Evolutionary conservation across 768 basidiomycete genomes (phyloP).

Genomic region (Tulasnella sp.): DNA sequence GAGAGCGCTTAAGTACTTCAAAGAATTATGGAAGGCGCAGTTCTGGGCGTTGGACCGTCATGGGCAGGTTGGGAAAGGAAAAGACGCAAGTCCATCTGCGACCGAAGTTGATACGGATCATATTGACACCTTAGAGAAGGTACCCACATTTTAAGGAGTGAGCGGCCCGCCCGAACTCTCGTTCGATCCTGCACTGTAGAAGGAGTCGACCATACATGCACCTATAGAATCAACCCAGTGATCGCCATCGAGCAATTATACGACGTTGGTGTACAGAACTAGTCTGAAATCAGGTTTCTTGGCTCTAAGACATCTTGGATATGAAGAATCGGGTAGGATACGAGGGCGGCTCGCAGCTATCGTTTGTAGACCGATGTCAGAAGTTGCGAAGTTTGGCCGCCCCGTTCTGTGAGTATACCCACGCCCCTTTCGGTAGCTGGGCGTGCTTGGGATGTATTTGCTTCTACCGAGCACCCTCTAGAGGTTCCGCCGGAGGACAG

Average conservation of each 20-base stretch:
- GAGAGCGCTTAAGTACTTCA: not conserved
- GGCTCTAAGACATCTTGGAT: not conserved
- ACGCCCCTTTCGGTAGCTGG: not conserved
- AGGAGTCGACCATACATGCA: not conserved
- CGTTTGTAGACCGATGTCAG: not conserved
- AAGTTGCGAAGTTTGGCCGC: not conserved
- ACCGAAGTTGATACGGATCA: slow-evolving; percentile 3
- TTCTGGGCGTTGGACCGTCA: not conserved
- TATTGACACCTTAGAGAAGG: not conserved
- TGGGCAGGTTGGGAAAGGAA: not conserved
- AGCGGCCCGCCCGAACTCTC: not conserved
- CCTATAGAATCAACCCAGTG: not conserved
- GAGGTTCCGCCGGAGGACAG: not conserved
- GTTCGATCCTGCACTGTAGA: not conserved
- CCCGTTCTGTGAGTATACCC: not conserved
- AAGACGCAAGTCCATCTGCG: not conserved
- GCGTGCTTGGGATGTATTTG: not conserved
- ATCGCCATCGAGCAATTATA: not conserved
- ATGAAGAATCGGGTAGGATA: not conserved
- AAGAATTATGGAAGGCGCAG: not conserved
- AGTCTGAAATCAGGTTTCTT: not conserved
- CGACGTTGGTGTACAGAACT: not conserved
- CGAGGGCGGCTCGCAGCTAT: not conserved
- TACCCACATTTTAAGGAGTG: not conserved
- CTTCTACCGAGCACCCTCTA: not conserved